Conservation (phyloP, 1,284 basidiomycete genomes). For the Cryptococcus neoformans region DNA sequence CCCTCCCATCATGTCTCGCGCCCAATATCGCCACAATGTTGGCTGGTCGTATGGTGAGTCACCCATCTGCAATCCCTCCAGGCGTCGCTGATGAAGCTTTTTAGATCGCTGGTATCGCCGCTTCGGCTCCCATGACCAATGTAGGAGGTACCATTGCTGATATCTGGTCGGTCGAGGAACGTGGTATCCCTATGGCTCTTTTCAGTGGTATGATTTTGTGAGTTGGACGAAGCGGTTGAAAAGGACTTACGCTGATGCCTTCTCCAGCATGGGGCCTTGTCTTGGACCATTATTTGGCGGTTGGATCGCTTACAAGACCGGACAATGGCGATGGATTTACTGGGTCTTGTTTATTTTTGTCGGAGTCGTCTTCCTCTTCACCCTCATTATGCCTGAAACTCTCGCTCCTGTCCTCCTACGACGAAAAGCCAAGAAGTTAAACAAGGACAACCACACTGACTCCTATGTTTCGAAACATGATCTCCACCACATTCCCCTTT, state of each 20-base stretch:
- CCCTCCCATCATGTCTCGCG: slow-evolving; percentile 51
- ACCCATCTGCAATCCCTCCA: too few species aligned
- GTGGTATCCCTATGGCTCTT: slow-evolving; percentile 51
- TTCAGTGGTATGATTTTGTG: slow-evolving; percentile 44
- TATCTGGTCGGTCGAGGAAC: slow-evolving; percentile 48
- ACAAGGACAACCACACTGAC: slow-evolving; percentile 45
- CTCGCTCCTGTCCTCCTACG: slow-evolving; percentile 47
- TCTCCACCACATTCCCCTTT: slow-evolving; percentile 27
- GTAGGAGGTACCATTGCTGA: slow-evolving; percentile 53
- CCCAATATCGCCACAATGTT: slow-evolving; percentile 51
- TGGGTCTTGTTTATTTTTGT: slow-evolving; percentile 49
- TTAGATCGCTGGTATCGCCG: slow-evolving; percentile 48
- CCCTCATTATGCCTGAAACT: slow-evolving; percentile 48
- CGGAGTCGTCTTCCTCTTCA: slow-evolving; percentile 34
- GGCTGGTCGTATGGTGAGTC: slow-evolving; percentile 44
- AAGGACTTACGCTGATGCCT: neutral
- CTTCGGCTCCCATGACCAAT: slow-evolving; percentile 52
- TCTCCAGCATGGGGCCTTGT: slow-evolving; percentile 47
- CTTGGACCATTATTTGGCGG: slow-evolving; percentile 49
- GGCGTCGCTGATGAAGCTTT: too few species aligned
- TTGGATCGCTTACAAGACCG: slow-evolving; percentile 41
- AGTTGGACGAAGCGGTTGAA: neutral
- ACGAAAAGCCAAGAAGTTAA: slow-evolving; percentile 40
- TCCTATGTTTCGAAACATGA: slow-evolving; percentile 45
- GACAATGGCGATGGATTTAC: slow-evolving; percentile 52